Evolutionary conservation across 371 early-diverging fungal genomes (phyloP), one percentile per base, ranked within the genome.

Genomic region (Mucor indicus): DNA sequence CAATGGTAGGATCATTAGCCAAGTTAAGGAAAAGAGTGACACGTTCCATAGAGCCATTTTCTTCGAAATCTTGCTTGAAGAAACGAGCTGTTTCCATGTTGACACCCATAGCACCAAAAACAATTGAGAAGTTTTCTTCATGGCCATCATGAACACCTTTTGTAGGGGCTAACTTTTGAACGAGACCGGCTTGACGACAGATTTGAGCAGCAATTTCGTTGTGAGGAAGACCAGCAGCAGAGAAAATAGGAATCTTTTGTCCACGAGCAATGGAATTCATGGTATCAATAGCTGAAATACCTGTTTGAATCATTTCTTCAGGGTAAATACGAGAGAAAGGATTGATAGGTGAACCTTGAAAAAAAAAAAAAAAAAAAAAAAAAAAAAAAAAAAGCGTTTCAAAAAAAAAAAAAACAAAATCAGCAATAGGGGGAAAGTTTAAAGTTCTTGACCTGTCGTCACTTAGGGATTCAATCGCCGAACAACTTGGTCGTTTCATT

Each of bases 101-200:
- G 60, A 98, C 99, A 69, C 99, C 99, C 99, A 99, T 99, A 57
- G 99, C 99, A 51, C 98, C 99, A 76, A 99, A 99, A n/a, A 99
- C 99, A 59, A 99, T 99, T 31, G 99, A 98, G 80, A 99, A 99
- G 80, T 99, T 99, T 62, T 99, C 99, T 63, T 99, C 96, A 69
- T 97, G 98, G 43, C 83, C 92, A 72, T 99, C 99, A 44, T 95
- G 83, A 21, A 96, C 93, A 63, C 91, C 96, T 81, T 99, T 99
- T 50, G 87, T 86, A 29, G 85, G 81, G 12, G 62, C 62, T 40
- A 75, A 48, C 67, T 90, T 92, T 75, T 96, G 85, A 37, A 99
- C 99, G 38, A 99, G 79, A 47, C 99, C 98, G 24, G 99, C 99
- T 72, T 99, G 99, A 67, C 99, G 87, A 85, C 99, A 99, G 65